Base-by-base conservation (phyloP, 768 basidiomycete species). In the Galerina sulciceps region DNA sequence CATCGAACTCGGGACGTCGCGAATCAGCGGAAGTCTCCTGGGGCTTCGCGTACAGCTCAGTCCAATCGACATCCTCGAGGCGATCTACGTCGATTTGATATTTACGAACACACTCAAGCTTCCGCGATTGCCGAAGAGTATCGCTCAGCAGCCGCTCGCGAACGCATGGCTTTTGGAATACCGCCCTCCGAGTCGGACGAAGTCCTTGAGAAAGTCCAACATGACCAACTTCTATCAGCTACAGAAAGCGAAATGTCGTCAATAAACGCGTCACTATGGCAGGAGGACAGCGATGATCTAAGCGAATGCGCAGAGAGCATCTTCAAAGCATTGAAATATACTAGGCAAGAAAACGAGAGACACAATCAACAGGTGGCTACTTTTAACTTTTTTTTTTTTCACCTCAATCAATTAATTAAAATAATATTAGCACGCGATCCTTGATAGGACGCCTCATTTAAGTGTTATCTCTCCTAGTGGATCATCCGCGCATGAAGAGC, bases 101-200 rank as follows among this genome's bases (percentile, higher is more conserved):
- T 31, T 17, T 43, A 45, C 43, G 42, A 45, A 26, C 22, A 10
- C 3, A 63, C 63, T n/a, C 53, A 56, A 17, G 63, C 63, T 9
- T 45, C 60, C 40, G 51, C 60, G 18, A 55, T 65, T n/a, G 57
- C 53, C 22, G 59, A 67, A 17, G 59, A 47, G 4, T 64, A 67
- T 54, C 61, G 66, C 22, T 66, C 73, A 38, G 76, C 76, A 14
- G 79, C 81, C 34, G 77, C 78, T 42, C 75, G 77, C 13, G 80
- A 84, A 61, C 72, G 80, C 42, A 73, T 73, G 59, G 82, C 79
- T n/a, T 80, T 84, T 61, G 85, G 85, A 5, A 81, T 85, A 45
- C 77, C 76, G 4, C 72, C 78, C 2, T 81, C 82, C 3, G 71
- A 74, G 9, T 79, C 77, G 11, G 76, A 79, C 15, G 74, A 69